Evolutionary conservation across 1,284 basidiomycete genomes (phyloP), one percentile per base, ranked within the genome.

Genomic region (Tilletia horrida): DNA sequence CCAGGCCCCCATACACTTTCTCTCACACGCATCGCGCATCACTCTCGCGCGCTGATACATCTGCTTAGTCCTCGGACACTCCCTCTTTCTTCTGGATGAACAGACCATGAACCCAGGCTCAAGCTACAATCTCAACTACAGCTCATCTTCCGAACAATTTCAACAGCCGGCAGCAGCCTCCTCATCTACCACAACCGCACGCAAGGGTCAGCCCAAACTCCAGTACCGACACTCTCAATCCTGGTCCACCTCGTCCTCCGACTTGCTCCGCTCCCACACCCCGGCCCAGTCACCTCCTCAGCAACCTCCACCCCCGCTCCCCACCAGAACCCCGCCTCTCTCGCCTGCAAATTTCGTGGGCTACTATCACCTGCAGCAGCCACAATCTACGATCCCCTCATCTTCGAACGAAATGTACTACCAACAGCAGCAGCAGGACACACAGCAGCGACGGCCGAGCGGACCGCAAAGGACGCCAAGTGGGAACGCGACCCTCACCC

Each of bases 221-320:
- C 16, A 25, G 16, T 59, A 59, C 55, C 23, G 55, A 16, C 27
- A 59, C 29, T 59, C 55, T 3, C 55, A 59, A 27, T 31, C 27
- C 55, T 59, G 55, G 55, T 31, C 27, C 7, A 59, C 55, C 16
- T 25, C 55, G 1, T 59, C 55, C 29, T 59, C 55, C 18, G 55
- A 59, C 31, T 7, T 59, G 23, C 52, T 57, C 21, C 52, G 52
- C 23, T 57, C 52, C 1, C 27, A 57, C 55, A 59, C 25, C 4
- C 27, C 55, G 7, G 55, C 27, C n/a, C 25, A 35, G 7, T 59
- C 55, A 18, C 55, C 55, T 31, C 55, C 55, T 3, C 25, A 25
- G 35, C 55, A 59, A 21, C 52, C 52, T 29, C 55, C 27, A 9
- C 55, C 29, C 3, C 55, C 55, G 27, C 55, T 59, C 9, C 55